Base-by-base conservation (phyloP, 768 basidiomycete species). In the Suillus luteus region DNA sequence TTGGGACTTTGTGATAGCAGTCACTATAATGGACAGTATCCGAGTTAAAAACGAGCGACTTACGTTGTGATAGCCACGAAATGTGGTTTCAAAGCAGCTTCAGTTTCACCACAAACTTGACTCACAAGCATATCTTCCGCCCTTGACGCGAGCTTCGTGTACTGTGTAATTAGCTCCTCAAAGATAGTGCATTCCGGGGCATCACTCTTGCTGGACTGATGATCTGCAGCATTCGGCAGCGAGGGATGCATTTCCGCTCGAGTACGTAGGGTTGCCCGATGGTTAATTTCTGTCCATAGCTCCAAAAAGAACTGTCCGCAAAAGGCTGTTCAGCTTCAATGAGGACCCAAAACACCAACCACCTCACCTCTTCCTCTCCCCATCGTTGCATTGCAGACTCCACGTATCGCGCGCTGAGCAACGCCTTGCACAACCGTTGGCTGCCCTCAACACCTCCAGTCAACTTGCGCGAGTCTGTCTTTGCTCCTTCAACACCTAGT, bases 101-200 rank as follows among this genome's bases (percentile, higher is more conserved):
- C 91, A 55, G 96, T 87, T 74, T 99, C 97, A 3, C 84, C 83
- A 59, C 86, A 90, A 17, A 95, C 81, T 69, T 93, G 91, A 66
- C 90, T 88, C 17, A 93, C 85, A 41, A 95, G 83, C 86, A 98
- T 91, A 59, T 92, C 91, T 72, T 97, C 93, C 5, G 93, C 87
- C n/a, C 95, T 84, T 10, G 75, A 78, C 2, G 82, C 80, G 31
- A 94, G 76, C 12, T 78, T 80, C 24, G 77, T 77, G 69, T 93
- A 98, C 67, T 83, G 82, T 1, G 79, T 73, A n/a, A 91, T 77
- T 60, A 95, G 79, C 66, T 86, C 85, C 62, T 94, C 89, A 68
- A 98, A 97, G 10, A 97, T 83, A 1, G 92, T 92, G 44, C 84
- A 86, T 62, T 85, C 82, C 2, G 82, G 79, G 5, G 77, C 74